Evolutionary conservation across 2,329 filamentous ascomycete species (phyloP).

Genomic region (Harringtonia lauricola): DNA sequence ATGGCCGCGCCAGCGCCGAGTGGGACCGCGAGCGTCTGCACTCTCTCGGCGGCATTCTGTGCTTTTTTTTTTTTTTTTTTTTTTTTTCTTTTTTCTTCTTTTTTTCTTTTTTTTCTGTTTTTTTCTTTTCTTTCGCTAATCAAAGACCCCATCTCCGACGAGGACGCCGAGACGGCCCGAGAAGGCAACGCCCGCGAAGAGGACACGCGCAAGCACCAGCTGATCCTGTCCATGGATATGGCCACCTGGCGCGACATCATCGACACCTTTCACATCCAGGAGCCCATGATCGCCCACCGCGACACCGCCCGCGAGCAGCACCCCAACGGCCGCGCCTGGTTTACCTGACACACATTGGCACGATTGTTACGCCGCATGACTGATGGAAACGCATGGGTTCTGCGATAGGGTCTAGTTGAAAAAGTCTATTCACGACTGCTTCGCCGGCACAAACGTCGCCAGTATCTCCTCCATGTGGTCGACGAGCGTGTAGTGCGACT

Average conservation of each 20-base stretch:
- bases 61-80: not conserved
- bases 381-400: no score
- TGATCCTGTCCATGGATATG: conserved; percentile 81
- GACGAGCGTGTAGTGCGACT: conserved; percentile 16
- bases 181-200: conserved; percentile 1
- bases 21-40: conserved; percentile 65
- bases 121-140: not conserved
- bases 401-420: no score
- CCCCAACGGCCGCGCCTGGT: conserved; percentile 10
- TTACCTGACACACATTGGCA: not conserved
- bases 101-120: no score
- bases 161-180: conserved; percentile 29
- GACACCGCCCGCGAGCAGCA: conserved; percentile 23
- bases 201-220: conserved; percentile 54
- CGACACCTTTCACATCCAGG: conserved; percentile 61
- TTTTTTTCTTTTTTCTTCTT: no score
- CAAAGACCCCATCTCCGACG: conserved; percentile 31
- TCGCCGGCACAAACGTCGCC: not conserved
- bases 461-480: conserved; percentile 8
- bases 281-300: conserved; percentile 78
- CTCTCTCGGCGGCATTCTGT: conserved; percentile 55
- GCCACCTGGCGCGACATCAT: conserved; percentile 72
- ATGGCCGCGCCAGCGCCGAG: conserved; percentile 64
- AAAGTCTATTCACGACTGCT: no score
- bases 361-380: no score